These are phyloP conservation scores for Clitopilus passeckerianus DNA, from an alignment of 768 basidiomycete genomes.

Conservation along the genomic window DNA sequence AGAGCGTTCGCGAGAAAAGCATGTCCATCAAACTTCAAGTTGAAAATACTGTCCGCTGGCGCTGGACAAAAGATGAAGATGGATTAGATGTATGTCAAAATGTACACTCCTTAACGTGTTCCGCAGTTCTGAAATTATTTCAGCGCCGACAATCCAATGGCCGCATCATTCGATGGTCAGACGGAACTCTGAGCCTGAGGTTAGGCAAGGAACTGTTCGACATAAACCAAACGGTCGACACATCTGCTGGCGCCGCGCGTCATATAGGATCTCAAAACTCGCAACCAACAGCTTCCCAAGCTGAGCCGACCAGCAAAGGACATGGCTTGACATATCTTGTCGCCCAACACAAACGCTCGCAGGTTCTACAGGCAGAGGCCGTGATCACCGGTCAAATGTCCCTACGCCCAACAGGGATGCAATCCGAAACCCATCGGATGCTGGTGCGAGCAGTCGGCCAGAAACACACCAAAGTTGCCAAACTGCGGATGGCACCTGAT, in stretches of 20 bases:
- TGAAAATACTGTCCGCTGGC: conserved; percentile 94
- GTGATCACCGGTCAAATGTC: conserved; percentile 80
- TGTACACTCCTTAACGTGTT: neutral
- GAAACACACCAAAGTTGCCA: conserved; percentile 77
- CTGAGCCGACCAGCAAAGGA: conserved; percentile 34
- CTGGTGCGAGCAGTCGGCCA: conserved; percentile 83
- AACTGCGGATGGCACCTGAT: conserved; percentile 76
- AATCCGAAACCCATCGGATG: conserved; percentile 85
- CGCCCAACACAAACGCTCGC: conserved; percentile 82
- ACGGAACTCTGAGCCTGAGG: conserved; percentile 85
- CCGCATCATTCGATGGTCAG: conserved; percentile 92
- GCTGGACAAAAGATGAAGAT: conserved; percentile 77
- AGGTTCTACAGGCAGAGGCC: conserved; percentile 84
- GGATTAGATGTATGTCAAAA: conserved; percentile 66
- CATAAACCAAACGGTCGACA: conserved; percentile 75
- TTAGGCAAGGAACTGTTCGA: conserved; percentile 95
- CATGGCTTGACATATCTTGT: conserved; percentile 87
- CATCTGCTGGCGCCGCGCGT: conserved; percentile 61
- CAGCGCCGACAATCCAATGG: conserved; percentile 87
- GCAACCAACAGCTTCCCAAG: conserved; percentile 31
- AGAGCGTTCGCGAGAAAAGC: conserved; percentile 68
- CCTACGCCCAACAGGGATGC: conserved; percentile 84
- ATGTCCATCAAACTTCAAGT: conserved; percentile 86
- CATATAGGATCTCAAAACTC: conserved; percentile 42
- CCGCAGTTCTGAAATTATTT: conserved; percentile 5